A percentile compares a stretch with the other conserved stretches of the same genome.
Conservation (phyloP, 208 protist species). For the Leishmania major region DNA sequence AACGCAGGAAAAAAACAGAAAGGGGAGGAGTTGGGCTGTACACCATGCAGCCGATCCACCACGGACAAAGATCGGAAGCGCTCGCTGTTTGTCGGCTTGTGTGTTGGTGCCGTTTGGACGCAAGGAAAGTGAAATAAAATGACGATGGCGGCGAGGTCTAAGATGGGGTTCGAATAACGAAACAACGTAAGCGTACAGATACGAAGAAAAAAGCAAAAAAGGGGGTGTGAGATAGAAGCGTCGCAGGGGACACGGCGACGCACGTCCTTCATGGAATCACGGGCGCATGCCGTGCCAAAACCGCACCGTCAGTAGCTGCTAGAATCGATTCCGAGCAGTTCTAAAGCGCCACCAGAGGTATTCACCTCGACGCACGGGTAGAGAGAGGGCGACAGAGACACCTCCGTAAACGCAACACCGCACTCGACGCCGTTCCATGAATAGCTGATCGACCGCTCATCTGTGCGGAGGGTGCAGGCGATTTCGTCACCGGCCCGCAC, state of each 20-base stretch:
- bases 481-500: conserved; percentile 46
- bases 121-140: not conserved
- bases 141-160: not conserved
- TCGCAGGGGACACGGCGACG: not conserved
- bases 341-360: conserved; percentile 36
- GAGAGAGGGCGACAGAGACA: conserved; percentile 36
- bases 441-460: conserved; percentile 36
- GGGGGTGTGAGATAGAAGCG: not conserved
- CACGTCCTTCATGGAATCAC: not conserved
- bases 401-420: conserved; percentile 45
- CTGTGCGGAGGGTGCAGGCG: conserved; percentile 31
- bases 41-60: not conserved
- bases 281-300: not conserved
- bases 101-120: too few species aligned
- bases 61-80: not conserved
- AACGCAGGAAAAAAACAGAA: not conserved
- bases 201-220: conserved; percentile 2
- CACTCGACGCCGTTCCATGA: conserved; percentile 49
- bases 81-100: not conserved
- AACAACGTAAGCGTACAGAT: not conserved
- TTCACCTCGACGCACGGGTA: conserved; percentile 68
- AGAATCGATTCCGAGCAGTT: conserved; percentile 37
- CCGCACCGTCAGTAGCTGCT: not conserved
- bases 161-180: not conserved
- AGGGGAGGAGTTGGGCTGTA: too few species aligned